Conservation (phyloP, 192 early-diverging fungal species). For the Rhizophagus clarus region DNA sequence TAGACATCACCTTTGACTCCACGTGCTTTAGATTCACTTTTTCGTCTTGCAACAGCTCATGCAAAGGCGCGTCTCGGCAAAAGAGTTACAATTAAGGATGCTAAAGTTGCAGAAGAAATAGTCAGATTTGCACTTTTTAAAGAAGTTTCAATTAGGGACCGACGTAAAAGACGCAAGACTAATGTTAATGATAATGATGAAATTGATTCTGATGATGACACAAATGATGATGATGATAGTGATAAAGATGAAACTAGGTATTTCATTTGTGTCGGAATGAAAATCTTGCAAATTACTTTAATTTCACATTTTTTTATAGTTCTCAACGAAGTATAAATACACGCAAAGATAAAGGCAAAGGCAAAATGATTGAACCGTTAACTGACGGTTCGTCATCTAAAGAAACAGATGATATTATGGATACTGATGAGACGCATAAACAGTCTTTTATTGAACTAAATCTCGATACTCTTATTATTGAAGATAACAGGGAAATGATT, state of each 20-base stretch:
- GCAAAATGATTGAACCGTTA: neutral
- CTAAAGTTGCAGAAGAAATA: constrained; percentile 78
- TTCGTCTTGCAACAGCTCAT: constrained; percentile 95
- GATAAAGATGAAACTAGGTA: neutral
- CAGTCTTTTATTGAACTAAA: neutral
- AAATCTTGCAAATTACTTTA: neutral
- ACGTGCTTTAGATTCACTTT: constrained; percentile 97
- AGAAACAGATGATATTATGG: neutral
- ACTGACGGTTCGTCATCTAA: neutral
- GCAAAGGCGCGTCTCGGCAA: constrained; percentile 89
- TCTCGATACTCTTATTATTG: neutral
- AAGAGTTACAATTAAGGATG: constrained; percentile 81
- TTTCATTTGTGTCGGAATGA: no score
- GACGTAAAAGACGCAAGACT: constrained; percentile 50
- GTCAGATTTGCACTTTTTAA: constrained; percentile 92
- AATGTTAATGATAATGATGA: constrained; percentile 38
- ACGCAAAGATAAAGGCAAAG: neutral
- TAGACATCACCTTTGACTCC: constrained; percentile 94
- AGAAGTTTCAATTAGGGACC: constrained; percentile 66
- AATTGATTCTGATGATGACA: constrained; percentile 48
- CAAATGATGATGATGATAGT: constrained; percentile 43
- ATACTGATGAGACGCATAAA: neutral
- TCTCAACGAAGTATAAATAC: neutral
- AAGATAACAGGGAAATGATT: neutral
- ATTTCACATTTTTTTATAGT: neutral